These are phyloP conservation scores for Fusarium lyarnte DNA, from an alignment of 2,329 filamentous ascomycete genomes.

Conservation along the genomic window DNA sequence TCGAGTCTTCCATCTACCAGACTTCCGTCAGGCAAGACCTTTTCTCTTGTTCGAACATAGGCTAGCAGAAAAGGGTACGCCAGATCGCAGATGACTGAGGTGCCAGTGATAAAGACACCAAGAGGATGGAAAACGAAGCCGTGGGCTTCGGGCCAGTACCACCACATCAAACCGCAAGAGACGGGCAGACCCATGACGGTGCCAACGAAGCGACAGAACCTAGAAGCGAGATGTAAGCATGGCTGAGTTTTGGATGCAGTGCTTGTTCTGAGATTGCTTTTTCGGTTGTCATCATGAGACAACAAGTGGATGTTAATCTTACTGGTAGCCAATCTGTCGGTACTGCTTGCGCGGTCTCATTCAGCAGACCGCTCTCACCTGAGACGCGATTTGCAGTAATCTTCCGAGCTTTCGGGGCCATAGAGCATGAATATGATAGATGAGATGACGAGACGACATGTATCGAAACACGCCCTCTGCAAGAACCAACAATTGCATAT, in stretches of 20 bases:
- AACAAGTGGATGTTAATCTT: background rate
- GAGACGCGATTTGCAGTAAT: conserved; percentile 24
- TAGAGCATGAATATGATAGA: conserved; percentile 2
- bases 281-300: background rate
- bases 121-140: conserved; percentile 57
- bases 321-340: background rate
- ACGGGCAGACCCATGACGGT: conserved; percentile 54
- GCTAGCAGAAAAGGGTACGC: conserved; percentile 56
- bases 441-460: background rate
- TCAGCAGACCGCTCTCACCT: conserved; percentile 4
- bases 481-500: conserved; percentile 22
- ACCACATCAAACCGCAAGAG: conserved; percentile 56
- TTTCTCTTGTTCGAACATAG: conserved; percentile 52
- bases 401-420: background rate
- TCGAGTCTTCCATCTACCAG: conserved; percentile 40
- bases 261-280: background rate
- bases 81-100: conserved; percentile 54
- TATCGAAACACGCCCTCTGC: conserved; percentile 29
- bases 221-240: conserved; percentile 40
- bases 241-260: background rate
- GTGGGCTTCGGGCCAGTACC: conserved; percentile 62
- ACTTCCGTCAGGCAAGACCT: conserved; percentile 50
- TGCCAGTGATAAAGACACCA: conserved; percentile 53
- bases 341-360: background rate
- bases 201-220: conserved; percentile 56